Base-by-base conservation (phyloP, 75 land plant genomes). In the Pseudotsuga menziesii region DNA sequence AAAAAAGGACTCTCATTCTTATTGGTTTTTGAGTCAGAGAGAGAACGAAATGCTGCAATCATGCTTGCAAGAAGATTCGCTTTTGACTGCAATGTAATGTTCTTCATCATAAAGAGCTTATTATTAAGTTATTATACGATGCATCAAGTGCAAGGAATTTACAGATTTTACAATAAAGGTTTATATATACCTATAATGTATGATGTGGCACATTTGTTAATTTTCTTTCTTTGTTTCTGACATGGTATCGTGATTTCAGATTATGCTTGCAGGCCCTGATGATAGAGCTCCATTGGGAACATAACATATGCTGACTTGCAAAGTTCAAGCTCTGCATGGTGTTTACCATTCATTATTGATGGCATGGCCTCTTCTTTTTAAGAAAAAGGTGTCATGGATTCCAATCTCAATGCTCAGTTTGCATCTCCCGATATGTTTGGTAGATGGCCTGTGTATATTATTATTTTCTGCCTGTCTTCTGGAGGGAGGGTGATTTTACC, bases 1-100 rank as follows among this genome's bases (percentile, higher is more conserved):
- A 90, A 87, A 76, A 94, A 78, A 78, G 91, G 94, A 5, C 78
- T 88, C 26, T 87, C 91, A 22, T 97, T 84, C 81, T 83, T 88
- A 57, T 61, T 97, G 54, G 87, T 85, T 27, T 97, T 97, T 78
- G 98, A 97, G 79, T 88, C 99, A 4, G 93, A 91, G 56, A 82
- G 93, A 76, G 99, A 94, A 60, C 85, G 99, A 14, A 97, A 97
- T 84, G 95, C 98, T 11, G 95, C 99, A n/a, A 87, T 97, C 23
- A 88, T 92, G 87, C 85, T 97, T 75, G 98, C 98, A 11, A 80
- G 99, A 66, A 88, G 87, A 84, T 89, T 91, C 79, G 92, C 99
- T 41, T 82, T 83, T 73, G 94, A 91, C 55, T 90, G 93, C 78
- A 96, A 94, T 74, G 99, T 96, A 86, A 81, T 94, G 56, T 59